These are phyloP conservation scores for Sugiyamaella paludigena DNA, from an alignment of 1,139 yeast species.

Conservation along the genomic window DNA sequence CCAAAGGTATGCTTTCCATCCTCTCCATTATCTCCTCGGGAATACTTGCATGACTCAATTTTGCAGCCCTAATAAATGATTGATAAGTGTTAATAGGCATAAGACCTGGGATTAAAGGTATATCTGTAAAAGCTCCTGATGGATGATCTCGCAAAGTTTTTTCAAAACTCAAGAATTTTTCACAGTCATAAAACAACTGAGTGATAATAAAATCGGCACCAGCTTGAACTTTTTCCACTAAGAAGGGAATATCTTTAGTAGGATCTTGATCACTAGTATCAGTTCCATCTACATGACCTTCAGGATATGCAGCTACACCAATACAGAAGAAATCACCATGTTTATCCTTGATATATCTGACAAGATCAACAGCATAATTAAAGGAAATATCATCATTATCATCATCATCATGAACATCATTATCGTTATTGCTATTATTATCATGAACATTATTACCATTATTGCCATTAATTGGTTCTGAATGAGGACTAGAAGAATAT, in stretches of 20 bases:
- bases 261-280: conserved; percentile 63
- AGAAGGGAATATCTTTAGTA: conserved; percentile 62
- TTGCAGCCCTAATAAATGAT: conserved; percentile 84
- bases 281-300: conserved; percentile 87
- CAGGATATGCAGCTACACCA: conserved; percentile 95
- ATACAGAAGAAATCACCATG: conserved; percentile 78
- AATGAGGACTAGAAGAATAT: conserved; percentile 44
- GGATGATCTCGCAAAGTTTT: conserved; percentile 43
- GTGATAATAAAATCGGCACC: conserved; percentile 95
- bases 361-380: conserved; percentile 77
- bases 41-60: conserved; percentile 83
- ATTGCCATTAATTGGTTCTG: neutral
- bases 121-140: conserved; percentile 44
- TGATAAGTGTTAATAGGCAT: conserved; percentile 95
- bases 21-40: conserved; percentile 55
- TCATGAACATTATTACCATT: too few relatives aligned
- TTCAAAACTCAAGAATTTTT: conserved; percentile 55
- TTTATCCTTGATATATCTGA: conserved; percentile 63
- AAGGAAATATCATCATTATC: conserved; percentile 46
- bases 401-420: neutral
- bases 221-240: conserved; percentile 81
- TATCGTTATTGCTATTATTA: conserved; percentile 24
- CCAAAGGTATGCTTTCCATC: conserved; percentile 56
- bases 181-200: conserved; percentile 74
- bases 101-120: conserved; percentile 82